Evolutionary conservation across 2,329 filamentous ascomycete species (phyloP).

Genomic region (Arthrobotrys conoides): DNA sequence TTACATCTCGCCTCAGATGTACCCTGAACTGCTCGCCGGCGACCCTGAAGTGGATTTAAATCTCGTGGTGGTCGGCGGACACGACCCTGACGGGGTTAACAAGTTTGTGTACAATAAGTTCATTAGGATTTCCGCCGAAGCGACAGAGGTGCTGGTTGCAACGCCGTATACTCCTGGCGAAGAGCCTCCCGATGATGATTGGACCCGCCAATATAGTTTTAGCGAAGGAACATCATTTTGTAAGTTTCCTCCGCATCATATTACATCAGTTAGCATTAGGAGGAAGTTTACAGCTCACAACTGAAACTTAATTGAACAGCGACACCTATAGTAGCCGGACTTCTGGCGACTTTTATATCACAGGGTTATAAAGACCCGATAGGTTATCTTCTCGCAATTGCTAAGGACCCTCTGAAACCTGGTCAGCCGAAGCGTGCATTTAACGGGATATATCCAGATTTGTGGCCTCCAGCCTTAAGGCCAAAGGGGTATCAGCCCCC

Average conservation of each 20-base stretch:
- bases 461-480: background rate
- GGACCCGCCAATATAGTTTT: background rate
- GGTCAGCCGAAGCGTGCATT: background rate
- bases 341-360: constrained; percentile 28
- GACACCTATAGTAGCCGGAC: constrained; percentile 18
- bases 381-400: background rate
- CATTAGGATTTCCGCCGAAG: constrained; percentile 10
- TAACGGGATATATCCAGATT: constrained; percentile 35
- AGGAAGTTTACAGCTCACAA: background rate
- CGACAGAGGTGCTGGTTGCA: background rate
- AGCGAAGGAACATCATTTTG: constrained; percentile 5
- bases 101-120: background rate
- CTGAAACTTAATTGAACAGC: background rate
- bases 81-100: background rate
- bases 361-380: constrained; percentile 4
- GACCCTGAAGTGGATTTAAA: background rate
- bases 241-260: background rate
- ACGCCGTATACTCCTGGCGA: too few species aligned
- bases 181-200: background rate
- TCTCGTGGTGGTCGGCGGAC: constrained; percentile 14
- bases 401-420: background rate
- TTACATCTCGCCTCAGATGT: background rate
- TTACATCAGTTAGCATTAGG: background rate
- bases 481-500: background rate
- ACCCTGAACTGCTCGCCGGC: background rate